phyloP scores from a whole-genome alignment of 2,329 filamentous ascomycete genomes.

The Stachybotrys chlorohalonatus region DNA sequence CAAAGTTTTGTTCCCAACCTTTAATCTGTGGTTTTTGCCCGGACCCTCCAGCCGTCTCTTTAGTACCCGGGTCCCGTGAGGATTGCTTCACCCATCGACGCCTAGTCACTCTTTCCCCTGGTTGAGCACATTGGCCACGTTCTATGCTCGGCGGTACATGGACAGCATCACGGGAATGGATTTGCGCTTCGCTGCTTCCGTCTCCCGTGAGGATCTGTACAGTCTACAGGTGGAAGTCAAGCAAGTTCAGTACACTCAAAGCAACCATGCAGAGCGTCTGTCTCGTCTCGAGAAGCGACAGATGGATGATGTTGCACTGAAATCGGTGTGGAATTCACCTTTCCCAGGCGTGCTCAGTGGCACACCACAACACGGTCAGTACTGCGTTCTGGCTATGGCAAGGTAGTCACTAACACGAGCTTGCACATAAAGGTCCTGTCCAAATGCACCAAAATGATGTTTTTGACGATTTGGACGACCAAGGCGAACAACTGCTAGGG shows the following conservation, averaged over 20 bases:
- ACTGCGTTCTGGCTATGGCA: not conserved
- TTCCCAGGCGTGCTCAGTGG: slow-evolving; percentile 80
- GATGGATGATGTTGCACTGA: slow-evolving; percentile 58
- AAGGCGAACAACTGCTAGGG: slow-evolving; percentile 69
- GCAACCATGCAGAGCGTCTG: slow-evolving; percentile 52
- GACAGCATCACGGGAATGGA: slow-evolving; percentile 44
- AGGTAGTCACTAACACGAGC: slow-evolving; percentile 9
- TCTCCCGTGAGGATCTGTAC: slow-evolving; percentile 56
- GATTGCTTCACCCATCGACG: too few relatives aligned
- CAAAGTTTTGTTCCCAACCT: too few relatives aligned
- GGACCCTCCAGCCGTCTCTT: too few relatives aligned
- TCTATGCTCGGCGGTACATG: not conserved
- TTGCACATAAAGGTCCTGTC: slow-evolving; percentile 52
- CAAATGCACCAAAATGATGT: slow-evolving; percentile 74
- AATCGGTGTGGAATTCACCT: slow-evolving; percentile 89
- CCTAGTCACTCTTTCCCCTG: too few relatives aligned
- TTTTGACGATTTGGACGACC: slow-evolving; percentile 85
- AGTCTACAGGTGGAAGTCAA: slow-evolving; percentile 63
- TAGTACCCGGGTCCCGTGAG: too few relatives aligned
- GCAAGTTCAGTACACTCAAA: slow-evolving; percentile 55
- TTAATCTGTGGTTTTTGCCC: too few relatives aligned
- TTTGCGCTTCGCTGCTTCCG: slow-evolving; percentile 45
- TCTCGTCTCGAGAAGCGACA: slow-evolving; percentile 56
- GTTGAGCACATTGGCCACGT: not conserved
- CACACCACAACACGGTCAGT: slow-evolving; percentile 73